A percentile compares a stretch with the other conserved stretches of the same genome.
phyloP scores from a whole-genome alignment of 2,329 filamentous ascomycete genomes.

The Colletotrichum chrysophilum region DNA sequence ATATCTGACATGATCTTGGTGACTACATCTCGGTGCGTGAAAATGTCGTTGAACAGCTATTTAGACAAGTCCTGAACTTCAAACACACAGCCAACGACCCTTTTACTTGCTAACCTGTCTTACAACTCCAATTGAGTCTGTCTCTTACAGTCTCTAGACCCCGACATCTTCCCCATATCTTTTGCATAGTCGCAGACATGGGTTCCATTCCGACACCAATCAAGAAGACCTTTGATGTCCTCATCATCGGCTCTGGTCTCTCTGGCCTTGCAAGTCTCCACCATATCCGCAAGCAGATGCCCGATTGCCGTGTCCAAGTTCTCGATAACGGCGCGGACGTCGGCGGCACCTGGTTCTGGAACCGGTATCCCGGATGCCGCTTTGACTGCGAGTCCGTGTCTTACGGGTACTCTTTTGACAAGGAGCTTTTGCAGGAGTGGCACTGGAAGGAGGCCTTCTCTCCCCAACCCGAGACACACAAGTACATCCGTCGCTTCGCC shows the following conservation, averaged over 20 bases:
- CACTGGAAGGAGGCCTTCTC: constrained; percentile 7
- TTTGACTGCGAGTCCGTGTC: constrained; percentile 51
- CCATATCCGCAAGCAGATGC: constrained; percentile 6
- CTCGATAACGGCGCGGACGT: constrained; percentile 47
- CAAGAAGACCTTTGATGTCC: neutral
- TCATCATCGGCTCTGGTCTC: constrained; percentile 7
- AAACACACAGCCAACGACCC: neutral
- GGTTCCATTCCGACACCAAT: constrained; percentile 5
- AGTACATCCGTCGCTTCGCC: neutral
- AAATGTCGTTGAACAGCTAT: neutral
- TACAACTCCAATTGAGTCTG: neutral
- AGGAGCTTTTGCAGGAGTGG: constrained; percentile 2
- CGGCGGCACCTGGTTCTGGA: constrained; percentile 57
- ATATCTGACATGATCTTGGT: neutral
- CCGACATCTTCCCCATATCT: neutral
- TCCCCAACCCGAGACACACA: neutral
- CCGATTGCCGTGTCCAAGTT: constrained; percentile 6
- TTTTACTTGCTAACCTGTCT: neutral
- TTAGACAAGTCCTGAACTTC: neutral
- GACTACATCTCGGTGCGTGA: neutral
- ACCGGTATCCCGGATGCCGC: constrained; percentile 52
- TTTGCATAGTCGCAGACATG: neutral
- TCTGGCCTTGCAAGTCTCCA: constrained; percentile 10
- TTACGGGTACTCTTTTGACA: neutral
- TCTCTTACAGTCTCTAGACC: neutral